Base-by-base conservation (phyloP, 2,329 filamentous ascomycete species). In the Aschersonia sp. region DNA sequence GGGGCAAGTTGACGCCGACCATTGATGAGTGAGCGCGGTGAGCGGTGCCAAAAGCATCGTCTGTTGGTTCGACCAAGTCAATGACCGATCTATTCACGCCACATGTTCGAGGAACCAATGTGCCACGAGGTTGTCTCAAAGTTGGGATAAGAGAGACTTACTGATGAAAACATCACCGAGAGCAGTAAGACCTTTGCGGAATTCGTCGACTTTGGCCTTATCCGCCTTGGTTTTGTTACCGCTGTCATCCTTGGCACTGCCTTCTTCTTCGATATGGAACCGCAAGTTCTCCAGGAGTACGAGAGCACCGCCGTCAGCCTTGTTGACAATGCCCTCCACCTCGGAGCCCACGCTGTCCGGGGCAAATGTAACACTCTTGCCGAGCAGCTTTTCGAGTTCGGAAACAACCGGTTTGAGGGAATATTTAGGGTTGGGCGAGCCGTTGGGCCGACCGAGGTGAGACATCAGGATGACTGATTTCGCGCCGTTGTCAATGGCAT, bases 21-120 rank as follows among this genome's bases (percentile, higher is more conserved):
- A 98, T 98, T 68, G 91, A 97, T 69, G 89, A 96, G 80, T 98
- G 92, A 45, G 87, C 92, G 67, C 92, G 88, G 77, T 98, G 92
- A 52, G 92, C 92, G 52, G 92, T 98, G 68, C 92, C 92, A 66
- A 98, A 98, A 53, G 94, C 92, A 62, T 98, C 92, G 71, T 98
- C 88, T 94, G 56, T 20, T 32, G 4, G 20, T 31, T 31, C 31
- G 48, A 55, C 56, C 57, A 53, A 61, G 55, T 30, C 49, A 51
- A 45, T 9, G 9, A 20, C 10, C 35, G 9, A 40, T 20, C 20
- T 20, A 2, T 20, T 20, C 20, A 20, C 20, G 20, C 20, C 20
- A 20, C 20, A 20, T 20, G 20, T 20, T 20, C 20, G 20, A 20
- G 20, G 20, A 20, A 20, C 20, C 20, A 20, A 20, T 20, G 20